Evolutionary conservation across 257 asterid genomes (phyloP), one percentile per base, ranked within the genome.

Genomic region (Scutellaria galericulata): DNA sequence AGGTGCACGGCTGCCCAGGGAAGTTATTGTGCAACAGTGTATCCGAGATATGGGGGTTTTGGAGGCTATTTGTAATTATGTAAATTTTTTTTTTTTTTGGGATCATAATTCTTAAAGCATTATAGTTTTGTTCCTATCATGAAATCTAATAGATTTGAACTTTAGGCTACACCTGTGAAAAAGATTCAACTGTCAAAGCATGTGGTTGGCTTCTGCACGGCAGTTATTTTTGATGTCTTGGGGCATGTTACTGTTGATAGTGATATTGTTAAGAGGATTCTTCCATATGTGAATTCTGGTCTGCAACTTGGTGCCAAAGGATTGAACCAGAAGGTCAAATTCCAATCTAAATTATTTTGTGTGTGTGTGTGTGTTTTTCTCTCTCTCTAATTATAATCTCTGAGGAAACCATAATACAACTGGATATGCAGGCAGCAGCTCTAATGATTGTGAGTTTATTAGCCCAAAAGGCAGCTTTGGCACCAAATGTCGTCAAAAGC

Each of bases 1-100:
- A 53, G 97, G 99, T 76, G 98, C 98, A 50, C 90, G 89, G 13
- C 88, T 63, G 24, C 93, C 98, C 9, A 84, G 98, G 82, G 90
- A 83, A 72, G 86, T 87, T 56, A 91, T 91, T 55, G 98, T 91
- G 82, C 95, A 90, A 75, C 98, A 91, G 80, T 84, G 95, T 45
- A 66, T 83, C 24, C 82, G 88, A 68, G 95, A 94, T 83, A 78
- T 65, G 78, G 93, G 95, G 73, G 86, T 94, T 69, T 78, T 94
- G 90, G 90, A 91, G 70, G 84, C 85, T 68, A 84, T 94, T 82
- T 88, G 93, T 80, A 72, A 81, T 74, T 89, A 88, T 86, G 99
- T 94, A 81, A 78, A 64, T 79, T 60, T 24, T 24, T 18, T 24
- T 24, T 24, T 24, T 24, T 31, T 31, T 31, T 45, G 37, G 10